Base-by-base conservation (phyloP, 1,284 basidiomycete species). In the Austroboletus rostrupii region DNA sequence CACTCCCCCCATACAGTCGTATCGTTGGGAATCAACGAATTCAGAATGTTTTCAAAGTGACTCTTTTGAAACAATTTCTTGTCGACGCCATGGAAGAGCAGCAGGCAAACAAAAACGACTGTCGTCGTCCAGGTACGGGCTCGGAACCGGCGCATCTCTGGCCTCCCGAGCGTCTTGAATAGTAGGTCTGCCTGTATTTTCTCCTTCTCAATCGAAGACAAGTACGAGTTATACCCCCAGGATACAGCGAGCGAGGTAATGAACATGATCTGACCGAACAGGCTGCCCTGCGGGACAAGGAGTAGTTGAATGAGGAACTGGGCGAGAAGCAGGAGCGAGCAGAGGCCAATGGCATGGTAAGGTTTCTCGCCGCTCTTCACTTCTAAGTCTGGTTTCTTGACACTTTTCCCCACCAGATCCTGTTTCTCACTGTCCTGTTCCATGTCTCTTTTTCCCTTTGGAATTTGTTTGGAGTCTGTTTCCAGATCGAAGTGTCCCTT, bases 221-320 rank as follows among this genome's bases (percentile, higher is more conserved):
- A 53, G 35, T 53, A 66, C 0, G 54, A 53, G 29, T 58, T 67
- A 17, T 67, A 61, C 4, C 14, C 36, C 66, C 63, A 67, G 2
- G 66, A 67, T 2, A 51, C 44, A 1, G 47, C 54, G 26, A 68
- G 52, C 11, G 65, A 64, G 21, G 46, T 10, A 8, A 67, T 40
- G 50, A 66, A 66, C 58, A 66, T 60, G 31, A 56, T 47, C 45
- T 67, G 65, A 5, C 64, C 64, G n/a, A 66, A 63, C 3, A 64
- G 58, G 14, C 53, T 16, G 2, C 55, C 60, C 44, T 66, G 60
- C 1, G 65, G 64, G 32, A 67, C 56, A n/a, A 67, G 48, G 40
- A 67, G 50, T 17, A 65, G 56, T 16, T 67, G 64, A 20, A 55
- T 13, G 13, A 67, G 37, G 47, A 64, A 61, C 21, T 65, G 65